phyloP scores from a whole-genome alignment of 306 rosid genomes.

The Notholithocarpus densiflorus region DNA sequence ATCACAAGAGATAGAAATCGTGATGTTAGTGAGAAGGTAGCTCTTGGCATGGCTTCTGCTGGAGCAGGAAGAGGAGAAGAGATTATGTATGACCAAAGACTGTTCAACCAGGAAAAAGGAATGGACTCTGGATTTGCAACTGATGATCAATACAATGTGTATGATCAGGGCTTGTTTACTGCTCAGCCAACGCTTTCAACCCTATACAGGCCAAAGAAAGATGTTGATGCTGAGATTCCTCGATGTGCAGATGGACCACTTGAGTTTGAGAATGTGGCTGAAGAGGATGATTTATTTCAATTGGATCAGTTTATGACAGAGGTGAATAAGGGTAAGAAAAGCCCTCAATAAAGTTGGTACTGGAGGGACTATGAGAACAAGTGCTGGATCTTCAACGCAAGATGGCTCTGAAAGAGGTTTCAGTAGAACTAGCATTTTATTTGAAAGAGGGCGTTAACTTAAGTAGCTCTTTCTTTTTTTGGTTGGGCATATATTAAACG shows the following conservation, averaged over 20 bases:
- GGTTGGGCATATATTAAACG: background rate
- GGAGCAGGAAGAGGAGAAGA: constrained; percentile 68
- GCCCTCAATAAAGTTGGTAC: constrained; percentile 70
- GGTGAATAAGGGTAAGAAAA: constrained; percentile 81
- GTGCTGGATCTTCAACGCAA: constrained; percentile 74
- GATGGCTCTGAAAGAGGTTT: constrained; percentile 74
- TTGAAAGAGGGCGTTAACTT: constrained; percentile 73
- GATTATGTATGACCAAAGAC: constrained; percentile 85
- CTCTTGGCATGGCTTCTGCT: constrained; percentile 83
- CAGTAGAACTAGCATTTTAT: constrained; percentile 73
- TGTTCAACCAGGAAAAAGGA: constrained; percentile 95
- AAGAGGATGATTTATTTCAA: constrained; percentile 89
- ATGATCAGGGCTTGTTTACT: constrained; percentile 73
- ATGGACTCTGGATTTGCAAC: constrained; percentile 81
- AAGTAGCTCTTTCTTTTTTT: background rate
- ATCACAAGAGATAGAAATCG: constrained; percentile 90
- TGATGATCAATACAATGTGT: constrained; percentile 90
- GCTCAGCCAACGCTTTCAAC: constrained; percentile 85
- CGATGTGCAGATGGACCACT: constrained; percentile 83
- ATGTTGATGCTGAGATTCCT: constrained; percentile 60
- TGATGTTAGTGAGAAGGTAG: constrained; percentile 91
- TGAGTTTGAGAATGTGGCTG: constrained; percentile 75
- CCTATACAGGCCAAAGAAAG: constrained; percentile 85
- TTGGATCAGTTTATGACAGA: constrained; percentile 77
- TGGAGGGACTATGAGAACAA: constrained; percentile 87